A percentile compares a stretch with the other conserved stretches of the same genome.
These are phyloP conservation scores for Solanum paucissectum DNA, from an alignment of 257 asterid species.

Conservation along the genomic window DNA sequence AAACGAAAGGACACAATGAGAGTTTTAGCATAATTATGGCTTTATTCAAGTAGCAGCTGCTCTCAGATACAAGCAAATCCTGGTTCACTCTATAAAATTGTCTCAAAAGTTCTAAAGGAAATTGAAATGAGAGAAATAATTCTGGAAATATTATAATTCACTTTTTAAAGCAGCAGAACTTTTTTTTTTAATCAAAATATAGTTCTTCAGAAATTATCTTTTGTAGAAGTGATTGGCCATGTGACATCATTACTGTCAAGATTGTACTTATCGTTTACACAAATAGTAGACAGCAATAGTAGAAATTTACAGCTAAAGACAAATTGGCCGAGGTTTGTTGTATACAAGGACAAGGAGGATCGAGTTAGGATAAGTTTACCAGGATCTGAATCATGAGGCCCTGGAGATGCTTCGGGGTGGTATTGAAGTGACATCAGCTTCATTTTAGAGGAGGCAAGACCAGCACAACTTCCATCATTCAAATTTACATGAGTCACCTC, in stretches of 20 bases:
- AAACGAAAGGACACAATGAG: not conserved
- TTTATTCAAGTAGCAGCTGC: not conserved
- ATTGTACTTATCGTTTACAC: not conserved
- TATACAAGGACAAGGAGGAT: not conserved
- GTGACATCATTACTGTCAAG: not conserved
- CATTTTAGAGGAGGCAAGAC: constrained; percentile 64
- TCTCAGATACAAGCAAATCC: not conserved
- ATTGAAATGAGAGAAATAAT: no score
- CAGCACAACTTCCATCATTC: constrained; percentile 66
- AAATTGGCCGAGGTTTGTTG: not conserved
- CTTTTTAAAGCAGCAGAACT: not conserved
- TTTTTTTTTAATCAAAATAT: not conserved
- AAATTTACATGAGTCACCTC: constrained; percentile 7
- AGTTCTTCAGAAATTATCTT: not conserved
- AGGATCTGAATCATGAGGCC: constrained; percentile 54
- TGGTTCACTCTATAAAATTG: no score
- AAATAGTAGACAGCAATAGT: not conserved
- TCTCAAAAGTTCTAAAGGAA: no score
- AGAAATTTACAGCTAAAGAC: not conserved
- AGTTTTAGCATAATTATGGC: not conserved
- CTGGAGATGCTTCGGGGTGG: constrained; percentile 90
- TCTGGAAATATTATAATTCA: no score
- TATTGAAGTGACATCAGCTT: constrained; percentile 93
- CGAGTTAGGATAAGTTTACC: constrained; percentile 11
- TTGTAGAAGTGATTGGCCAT: not conserved